A percentile compares a stretch with the other conserved stretches of the same genome.
Evolutionary conservation across 2,329 filamentous ascomycete species (phyloP).

Genomic region (Phoma sp.): DNA sequence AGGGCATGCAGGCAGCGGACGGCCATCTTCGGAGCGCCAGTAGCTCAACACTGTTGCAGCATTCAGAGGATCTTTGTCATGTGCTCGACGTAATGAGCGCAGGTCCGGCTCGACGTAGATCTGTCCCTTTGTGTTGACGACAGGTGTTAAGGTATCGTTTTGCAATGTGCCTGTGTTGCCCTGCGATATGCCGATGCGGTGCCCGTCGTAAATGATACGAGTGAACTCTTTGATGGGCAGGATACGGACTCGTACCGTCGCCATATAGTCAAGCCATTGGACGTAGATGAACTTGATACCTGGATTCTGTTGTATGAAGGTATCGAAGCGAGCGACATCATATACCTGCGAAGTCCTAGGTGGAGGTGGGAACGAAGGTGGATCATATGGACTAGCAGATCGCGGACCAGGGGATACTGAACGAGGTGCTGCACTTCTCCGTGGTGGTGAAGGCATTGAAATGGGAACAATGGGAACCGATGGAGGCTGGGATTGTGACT

Average conservation of each 20-base stretch:
- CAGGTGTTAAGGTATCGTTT: conserved; percentile 66
- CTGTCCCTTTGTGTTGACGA: conserved; percentile 67
- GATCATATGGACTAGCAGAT: conserved; percentile 24
- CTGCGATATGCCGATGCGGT: conserved; percentile 66
- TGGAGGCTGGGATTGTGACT: conserved; percentile 2
- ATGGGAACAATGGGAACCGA: conserved; percentile 15
- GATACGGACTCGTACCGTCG: conserved; percentile 70
- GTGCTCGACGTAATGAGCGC: conserved; percentile 63
- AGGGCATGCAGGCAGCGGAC: conserved; percentile 66
- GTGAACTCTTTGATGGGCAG: conserved; percentile 64
- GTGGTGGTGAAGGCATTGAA: conserved; percentile 12
- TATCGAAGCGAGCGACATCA: conserved; percentile 51
- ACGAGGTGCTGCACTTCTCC: background rate
- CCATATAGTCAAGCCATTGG: conserved; percentile 82
- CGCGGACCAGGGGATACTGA: conserved; percentile 1
- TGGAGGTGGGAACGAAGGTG: conserved; percentile 37
- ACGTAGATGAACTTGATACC: conserved; percentile 72
- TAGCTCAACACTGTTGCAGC: conserved; percentile 73
- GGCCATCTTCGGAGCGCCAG: conserved; percentile 66
- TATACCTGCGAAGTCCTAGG: conserved; percentile 43
- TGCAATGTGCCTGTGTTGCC: conserved; percentile 72
- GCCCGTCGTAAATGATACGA: conserved; percentile 44
- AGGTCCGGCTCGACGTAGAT: conserved; percentile 73
- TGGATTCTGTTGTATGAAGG: conserved; percentile 60
- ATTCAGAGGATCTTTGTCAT: conserved; percentile 54